Evolutionary conservation across 2,329 filamentous ascomycete species (phyloP).

Genomic region (Colletotrichum spaethianum): DNA sequence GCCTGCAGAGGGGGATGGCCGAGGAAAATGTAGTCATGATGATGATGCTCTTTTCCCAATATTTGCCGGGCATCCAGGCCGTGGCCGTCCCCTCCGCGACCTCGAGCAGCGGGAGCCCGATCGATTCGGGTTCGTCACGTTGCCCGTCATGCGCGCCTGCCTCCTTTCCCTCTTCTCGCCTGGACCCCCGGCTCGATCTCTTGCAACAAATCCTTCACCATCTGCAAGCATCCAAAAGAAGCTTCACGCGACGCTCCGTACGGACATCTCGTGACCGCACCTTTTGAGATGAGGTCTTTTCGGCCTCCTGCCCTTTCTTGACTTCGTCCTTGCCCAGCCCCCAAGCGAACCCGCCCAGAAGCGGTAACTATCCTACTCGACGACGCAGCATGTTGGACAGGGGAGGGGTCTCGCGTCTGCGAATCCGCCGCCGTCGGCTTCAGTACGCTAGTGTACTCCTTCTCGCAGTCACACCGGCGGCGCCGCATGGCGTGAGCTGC

Average conservation of each 20-base stretch:
- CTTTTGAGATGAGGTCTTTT: conserved; percentile 9
- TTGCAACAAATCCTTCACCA: background rate
- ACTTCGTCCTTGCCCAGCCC: conserved; percentile 5
- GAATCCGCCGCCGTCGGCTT: conserved; percentile 3
- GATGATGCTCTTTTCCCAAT: background rate
- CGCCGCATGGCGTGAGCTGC: conserved; percentile 37
- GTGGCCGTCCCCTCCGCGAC: background rate
- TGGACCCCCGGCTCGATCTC: conserved; percentile 1
- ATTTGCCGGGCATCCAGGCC: background rate
- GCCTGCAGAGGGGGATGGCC: conserved; percentile 9
- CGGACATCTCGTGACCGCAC: background rate
- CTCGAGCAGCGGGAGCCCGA: background rate
- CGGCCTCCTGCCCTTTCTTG: conserved; percentile 23
- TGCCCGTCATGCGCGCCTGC: background rate
- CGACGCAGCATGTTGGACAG: background rate
- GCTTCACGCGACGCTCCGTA: background rate
- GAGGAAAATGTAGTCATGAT: conserved; percentile 1
- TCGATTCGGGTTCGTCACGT: conserved; percentile 4
- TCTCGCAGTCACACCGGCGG: conserved; percentile 36
- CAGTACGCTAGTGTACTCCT: conserved; percentile 17
- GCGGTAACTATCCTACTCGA: background rate
- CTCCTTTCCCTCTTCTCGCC: conserved; percentile 11
- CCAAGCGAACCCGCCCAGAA: background rate
- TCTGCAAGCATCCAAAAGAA: conserved; percentile 5
- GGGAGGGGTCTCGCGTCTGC: conserved; percentile 19